phyloP scores from a whole-genome alignment of 768 basidiomycete species.

The Auriscalpium vulgare region DNA sequence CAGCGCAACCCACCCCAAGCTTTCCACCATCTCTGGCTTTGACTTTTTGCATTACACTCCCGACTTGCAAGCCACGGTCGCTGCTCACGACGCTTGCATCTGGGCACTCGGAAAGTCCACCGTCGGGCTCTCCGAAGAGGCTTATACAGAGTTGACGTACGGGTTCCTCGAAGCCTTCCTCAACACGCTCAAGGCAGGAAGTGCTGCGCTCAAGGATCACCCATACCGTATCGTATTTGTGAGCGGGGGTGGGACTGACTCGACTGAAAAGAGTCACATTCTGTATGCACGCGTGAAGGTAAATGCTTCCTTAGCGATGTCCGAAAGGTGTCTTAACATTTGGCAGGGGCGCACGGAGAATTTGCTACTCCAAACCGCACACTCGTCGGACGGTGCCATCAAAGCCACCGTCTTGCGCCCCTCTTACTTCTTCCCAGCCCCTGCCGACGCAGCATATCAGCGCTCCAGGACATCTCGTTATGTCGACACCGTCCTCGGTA shows the following conservation, averaged over 20 bases:
- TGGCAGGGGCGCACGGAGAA: constrained; percentile 5
- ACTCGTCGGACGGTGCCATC: constrained; percentile 7
- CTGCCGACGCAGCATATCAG: constrained; percentile 7
- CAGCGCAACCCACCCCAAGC: constrained; percentile 13
- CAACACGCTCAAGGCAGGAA: constrained; percentile 3
- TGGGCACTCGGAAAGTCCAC: constrained; percentile 19
- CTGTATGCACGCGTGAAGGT: constrained; percentile 22
- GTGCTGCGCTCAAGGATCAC: constrained; percentile 7
- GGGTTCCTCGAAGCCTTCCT: constrained; percentile 16
- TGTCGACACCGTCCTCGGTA: constrained; percentile 1
- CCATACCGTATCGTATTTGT: constrained; percentile 23
- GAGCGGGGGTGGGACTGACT: constrained; percentile 21
- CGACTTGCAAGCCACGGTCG: constrained; percentile 9
- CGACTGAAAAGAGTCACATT: constrained; percentile 15
- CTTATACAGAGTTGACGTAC: constrained; percentile 18
- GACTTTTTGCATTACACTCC: constrained; percentile 16
- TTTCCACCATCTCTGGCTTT: constrained; percentile 12
- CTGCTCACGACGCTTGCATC: constrained; percentile 19
- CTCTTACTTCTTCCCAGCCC: constrained; percentile 14
- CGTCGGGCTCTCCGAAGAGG: constrained; percentile 9
- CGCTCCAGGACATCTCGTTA: constrained; percentile 1
- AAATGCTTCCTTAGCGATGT: background rate
- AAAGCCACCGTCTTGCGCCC: constrained; percentile 9
- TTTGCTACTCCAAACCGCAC: background rate
- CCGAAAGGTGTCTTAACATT: background rate